Evolutionary conservation across 352 stramenopile species (phyloP).

Genomic region (Plasmopara halstedii): DNA sequence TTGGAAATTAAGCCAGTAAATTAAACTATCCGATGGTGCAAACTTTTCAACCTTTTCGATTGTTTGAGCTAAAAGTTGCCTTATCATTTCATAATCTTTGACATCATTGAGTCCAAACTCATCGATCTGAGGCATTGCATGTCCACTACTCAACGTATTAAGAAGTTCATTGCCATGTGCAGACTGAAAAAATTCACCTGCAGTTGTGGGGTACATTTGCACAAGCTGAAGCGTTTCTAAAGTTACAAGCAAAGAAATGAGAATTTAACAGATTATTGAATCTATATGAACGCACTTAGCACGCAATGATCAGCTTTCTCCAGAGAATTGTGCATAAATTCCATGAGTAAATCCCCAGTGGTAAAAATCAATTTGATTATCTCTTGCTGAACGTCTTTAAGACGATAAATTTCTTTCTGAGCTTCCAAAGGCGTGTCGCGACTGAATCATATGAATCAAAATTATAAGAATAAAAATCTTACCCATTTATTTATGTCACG

Average conservation of each 20-base stretch:
- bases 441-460: slow-evolving; percentile 10
- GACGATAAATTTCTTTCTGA: slow-evolving; percentile 45
- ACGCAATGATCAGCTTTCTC: slow-evolving; percentile 46
- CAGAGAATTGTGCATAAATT: slow-evolving; percentile 53
- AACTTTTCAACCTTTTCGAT: slow-evolving; percentile 33
- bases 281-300: slow-evolving; percentile 36
- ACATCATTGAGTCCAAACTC: slow-evolving; percentile 33
- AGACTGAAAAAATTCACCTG: slow-evolving; percentile 45
- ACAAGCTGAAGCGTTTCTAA: slow-evolving; percentile 50
- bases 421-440: slow-evolving; percentile 39
- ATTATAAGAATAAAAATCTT: too few species aligned
- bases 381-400: slow-evolving; percentile 49
- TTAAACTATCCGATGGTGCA: slow-evolving; percentile 46
- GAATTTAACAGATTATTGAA: slow-evolving; percentile 1
- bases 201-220: slow-evolving; percentile 54
- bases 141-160: slow-evolving; percentile 44
- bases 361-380: slow-evolving; percentile 48
- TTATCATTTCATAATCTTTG: slow-evolving; percentile 33
- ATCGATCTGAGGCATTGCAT: slow-evolving; percentile 39
- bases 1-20: slow-evolving; percentile 70
- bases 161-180: slow-evolving; percentile 50
- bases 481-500: slow-evolving; percentile 6
- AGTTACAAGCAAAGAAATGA: neutral
- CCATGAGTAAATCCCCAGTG: slow-evolving; percentile 51
- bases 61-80: slow-evolving; percentile 19